Conservation (phyloP, 345 rosid species). For the Ceriops tagal region DNA sequence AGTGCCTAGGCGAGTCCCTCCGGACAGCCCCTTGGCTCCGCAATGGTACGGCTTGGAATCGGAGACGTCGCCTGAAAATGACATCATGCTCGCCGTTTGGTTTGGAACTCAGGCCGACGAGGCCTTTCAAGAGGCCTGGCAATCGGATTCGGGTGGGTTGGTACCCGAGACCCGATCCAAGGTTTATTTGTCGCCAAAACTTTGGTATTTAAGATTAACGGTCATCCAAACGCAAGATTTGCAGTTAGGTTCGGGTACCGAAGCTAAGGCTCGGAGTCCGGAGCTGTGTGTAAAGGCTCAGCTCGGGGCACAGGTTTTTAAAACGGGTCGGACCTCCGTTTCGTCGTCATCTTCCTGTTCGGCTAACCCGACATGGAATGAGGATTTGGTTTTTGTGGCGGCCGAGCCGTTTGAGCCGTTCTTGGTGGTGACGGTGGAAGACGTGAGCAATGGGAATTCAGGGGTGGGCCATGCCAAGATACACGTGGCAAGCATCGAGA, state of each 20-base stretch:
- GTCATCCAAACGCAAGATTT: conserved; percentile 95
- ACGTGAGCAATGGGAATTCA: conserved; percentile 38
- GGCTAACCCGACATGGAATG: conserved; percentile 82
- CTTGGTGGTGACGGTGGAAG: conserved; percentile 67
- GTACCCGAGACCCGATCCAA: conserved; percentile 86
- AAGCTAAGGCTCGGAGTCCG: conserved; percentile 57
- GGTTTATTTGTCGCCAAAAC: conserved; percentile 85
- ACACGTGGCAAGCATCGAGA: conserved; percentile 65
- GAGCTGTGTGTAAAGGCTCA: conserved; percentile 80
- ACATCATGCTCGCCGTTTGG: conserved; percentile 95
- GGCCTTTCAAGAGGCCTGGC: conserved; percentile 97
- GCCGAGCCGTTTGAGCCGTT: conserved; percentile 94
- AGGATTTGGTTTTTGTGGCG: conserved; percentile 86
- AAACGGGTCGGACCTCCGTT: conserved; percentile 58
- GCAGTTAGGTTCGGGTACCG: conserved; percentile 59
- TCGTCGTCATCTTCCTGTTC: conserved; percentile 45
- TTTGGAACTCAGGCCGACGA: conserved; percentile 90
- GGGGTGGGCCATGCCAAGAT: conserved; percentile 62
- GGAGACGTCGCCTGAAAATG: conserved; percentile 61
- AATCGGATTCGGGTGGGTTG: conserved; percentile 90
- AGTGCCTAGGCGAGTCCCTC: conserved; percentile 80
- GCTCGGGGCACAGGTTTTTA: conserved; percentile 79
- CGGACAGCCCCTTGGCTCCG: conserved; percentile 90
- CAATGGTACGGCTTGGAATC: conserved; percentile 88
- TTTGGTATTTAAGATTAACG: conserved; percentile 95